Evolutionary conservation across 805 yeast species (phyloP).

Genomic region (Metschnikowia proteae): DNA sequence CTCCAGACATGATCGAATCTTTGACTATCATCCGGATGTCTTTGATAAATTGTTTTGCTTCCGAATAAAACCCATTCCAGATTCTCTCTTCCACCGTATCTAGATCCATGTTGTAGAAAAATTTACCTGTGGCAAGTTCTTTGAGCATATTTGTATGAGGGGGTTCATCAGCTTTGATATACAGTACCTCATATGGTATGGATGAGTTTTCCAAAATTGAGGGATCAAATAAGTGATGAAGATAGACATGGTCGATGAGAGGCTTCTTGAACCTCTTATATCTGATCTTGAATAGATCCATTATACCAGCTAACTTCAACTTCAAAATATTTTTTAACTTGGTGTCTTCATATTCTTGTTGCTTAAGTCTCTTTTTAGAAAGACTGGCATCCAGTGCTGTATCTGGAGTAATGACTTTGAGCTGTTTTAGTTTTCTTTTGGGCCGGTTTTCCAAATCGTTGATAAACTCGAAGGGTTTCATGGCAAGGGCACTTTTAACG

Average conservation of each 20-base stretch:
- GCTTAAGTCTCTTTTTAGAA: slow-evolving; percentile 45
- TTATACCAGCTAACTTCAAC: slow-evolving; percentile 77
- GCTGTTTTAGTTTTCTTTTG: slow-evolving; percentile 41
- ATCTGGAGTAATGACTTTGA: slow-evolving; percentile 29
- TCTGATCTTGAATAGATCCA: slow-evolving; percentile 84
- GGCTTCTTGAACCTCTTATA: slow-evolving; percentile 92
- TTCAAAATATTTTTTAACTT: slow-evolving; percentile 80
- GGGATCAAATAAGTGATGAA: slow-evolving; percentile 77
- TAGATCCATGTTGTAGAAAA: slow-evolving; percentile 82
- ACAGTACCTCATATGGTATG: slow-evolving; percentile 35
- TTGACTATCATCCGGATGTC: slow-evolving; percentile 81
- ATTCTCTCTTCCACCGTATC: slow-evolving; percentile 91
- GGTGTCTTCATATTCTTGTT: slow-evolving; percentile 64
- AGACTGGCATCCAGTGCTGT: slow-evolving; percentile 28
- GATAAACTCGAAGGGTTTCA: slow-evolving; percentile 69
- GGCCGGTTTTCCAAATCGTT: slow-evolving; percentile 60
- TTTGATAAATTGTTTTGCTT: slow-evolving; percentile 82
- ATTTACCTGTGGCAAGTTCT: slow-evolving; percentile 72
- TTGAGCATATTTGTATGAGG: slow-evolving; percentile 65
- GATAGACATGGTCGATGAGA: slow-evolving; percentile 68
- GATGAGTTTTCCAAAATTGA: slow-evolving; percentile 36
- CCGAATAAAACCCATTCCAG: slow-evolving; percentile 95
- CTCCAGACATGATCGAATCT: slow-evolving; percentile 72
- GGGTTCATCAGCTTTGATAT: slow-evolving; percentile 44
- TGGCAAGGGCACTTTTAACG: slow-evolving; percentile 50